Conservation (phyloP, 1,284 basidiomycete genomes). For the Athelia psychrophila region DNA sequence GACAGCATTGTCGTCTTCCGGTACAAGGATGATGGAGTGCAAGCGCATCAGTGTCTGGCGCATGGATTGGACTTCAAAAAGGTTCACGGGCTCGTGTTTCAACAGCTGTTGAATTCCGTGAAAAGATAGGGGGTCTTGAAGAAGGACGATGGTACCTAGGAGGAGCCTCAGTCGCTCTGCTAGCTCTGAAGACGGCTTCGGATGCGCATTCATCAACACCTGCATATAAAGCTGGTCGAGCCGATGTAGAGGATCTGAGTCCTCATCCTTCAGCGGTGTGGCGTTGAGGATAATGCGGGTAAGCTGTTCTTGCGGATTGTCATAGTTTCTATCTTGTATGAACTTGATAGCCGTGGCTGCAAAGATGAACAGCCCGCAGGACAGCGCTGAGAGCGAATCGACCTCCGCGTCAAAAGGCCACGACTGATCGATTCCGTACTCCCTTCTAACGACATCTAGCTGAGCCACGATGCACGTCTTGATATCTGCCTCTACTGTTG, state of each 20-base stretch:
- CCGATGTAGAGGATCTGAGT: neutral
- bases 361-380: neutral
- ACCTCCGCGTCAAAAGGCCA: neutral
- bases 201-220: neutral
- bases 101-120: neutral
- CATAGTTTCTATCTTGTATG: neutral
- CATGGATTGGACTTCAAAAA: too few relatives aligned
- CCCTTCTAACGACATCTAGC: neutral
- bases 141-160: neutral
- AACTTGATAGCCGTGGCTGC: neutral
- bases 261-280: neutral
- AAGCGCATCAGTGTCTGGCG: neutral
- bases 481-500: neutral
- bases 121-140: neutral
- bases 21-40: neutral
- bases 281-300: neutral
- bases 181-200: neutral
- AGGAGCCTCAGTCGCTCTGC: neutral
- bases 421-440: neutral
- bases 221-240: conserved; percentile 1
- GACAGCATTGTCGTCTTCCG: neutral
- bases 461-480: neutral
- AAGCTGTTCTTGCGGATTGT: neutral
- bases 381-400: neutral
- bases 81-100: neutral